Conservation (phyloP, 139 green algal species). For the Dunaliella primolecta region DNA sequence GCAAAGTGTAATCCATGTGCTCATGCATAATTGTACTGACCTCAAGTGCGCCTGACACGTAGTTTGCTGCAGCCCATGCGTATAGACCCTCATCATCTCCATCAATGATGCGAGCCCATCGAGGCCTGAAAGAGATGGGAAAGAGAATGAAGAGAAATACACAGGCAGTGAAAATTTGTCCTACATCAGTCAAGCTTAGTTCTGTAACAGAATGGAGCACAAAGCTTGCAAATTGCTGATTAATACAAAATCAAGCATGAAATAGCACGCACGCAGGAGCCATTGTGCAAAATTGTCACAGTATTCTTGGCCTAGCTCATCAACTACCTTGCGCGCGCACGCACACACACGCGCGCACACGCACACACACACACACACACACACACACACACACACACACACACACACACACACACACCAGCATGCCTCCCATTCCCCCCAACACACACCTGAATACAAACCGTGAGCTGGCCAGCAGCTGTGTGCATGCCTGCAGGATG, state of each 20-base stretch:
- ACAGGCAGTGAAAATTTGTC: too few species aligned
- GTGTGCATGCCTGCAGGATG: constrained; percentile 36
- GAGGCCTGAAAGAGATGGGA: constrained; percentile 17
- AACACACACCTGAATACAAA: constrained; percentile 9
- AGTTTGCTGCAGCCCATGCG: constrained; percentile 48
- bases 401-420: neutral
- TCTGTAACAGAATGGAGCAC: too few species aligned
- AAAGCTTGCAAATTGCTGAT: too few species aligned
- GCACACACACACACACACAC: neutral
- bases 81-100: constrained; percentile 50
- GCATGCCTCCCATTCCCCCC: neutral
- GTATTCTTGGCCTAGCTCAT: too few species aligned
- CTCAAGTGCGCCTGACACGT: constrained; percentile 46
- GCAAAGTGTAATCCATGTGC: too few species aligned
- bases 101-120: constrained; percentile 41
- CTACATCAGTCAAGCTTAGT: too few species aligned
- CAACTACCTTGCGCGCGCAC: neutral
- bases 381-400: neutral
- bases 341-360: neutral
- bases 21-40: too few species aligned
- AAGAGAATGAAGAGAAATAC: neutral
- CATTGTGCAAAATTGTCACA: too few species aligned
- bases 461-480: constrained; percentile 22
- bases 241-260: too few species aligned
- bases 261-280: too few species aligned